phyloP scores from a whole-genome alignment of 1,284 basidiomycete genomes.

The Melampsora abietis-canadensis region DNA sequence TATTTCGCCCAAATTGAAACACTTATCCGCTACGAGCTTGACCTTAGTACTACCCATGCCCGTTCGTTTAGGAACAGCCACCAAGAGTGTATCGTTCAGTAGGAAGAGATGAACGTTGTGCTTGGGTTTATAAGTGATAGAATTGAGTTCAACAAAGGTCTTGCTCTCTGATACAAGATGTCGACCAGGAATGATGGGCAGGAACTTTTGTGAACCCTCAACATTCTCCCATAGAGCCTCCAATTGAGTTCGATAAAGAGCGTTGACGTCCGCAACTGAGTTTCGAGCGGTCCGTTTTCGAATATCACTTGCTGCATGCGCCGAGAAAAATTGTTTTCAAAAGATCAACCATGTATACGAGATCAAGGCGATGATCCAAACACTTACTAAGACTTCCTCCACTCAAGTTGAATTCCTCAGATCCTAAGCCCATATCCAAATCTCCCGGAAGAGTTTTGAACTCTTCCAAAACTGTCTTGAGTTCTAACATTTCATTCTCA shows the following conservation, averaged over 20 bases:
- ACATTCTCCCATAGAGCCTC: slow-evolving; percentile 83
- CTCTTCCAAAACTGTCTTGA: slow-evolving; percentile 87
- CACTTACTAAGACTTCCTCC: slow-evolving; percentile 47
- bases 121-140: slow-evolving; percentile 90
- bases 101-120: slow-evolving; percentile 84
- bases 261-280: slow-evolving; percentile 84
- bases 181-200: slow-evolving; percentile 80
- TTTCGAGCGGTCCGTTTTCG: slow-evolving; percentile 63
- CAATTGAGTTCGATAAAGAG: slow-evolving; percentile 90
- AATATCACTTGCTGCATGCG: slow-evolving; percentile 55
- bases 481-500: slow-evolving; percentile 95
- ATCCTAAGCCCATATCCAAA: slow-evolving; percentile 66
- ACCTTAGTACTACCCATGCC: slow-evolving; percentile 59
- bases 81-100: slow-evolving; percentile 83
- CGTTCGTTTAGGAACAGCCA: slow-evolving; percentile 61
- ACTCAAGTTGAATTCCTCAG: neutral
- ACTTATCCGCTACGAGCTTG: slow-evolving; percentile 79
- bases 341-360: slow-evolving; percentile 21
- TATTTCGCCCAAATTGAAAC: slow-evolving; percentile 88
- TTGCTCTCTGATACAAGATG: slow-evolving; percentile 86
- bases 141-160: slow-evolving; percentile 77
- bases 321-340: slow-evolving; percentile 51
- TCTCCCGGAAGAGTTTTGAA: slow-evolving; percentile 90
- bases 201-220: slow-evolving; percentile 93
- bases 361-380: slow-evolving; percentile 47